Evolutionary conservation across 2,329 filamentous ascomycete species (phyloP), one percentile per base, ranked within the genome.

Genomic region (Claviceps citrina): DNA sequence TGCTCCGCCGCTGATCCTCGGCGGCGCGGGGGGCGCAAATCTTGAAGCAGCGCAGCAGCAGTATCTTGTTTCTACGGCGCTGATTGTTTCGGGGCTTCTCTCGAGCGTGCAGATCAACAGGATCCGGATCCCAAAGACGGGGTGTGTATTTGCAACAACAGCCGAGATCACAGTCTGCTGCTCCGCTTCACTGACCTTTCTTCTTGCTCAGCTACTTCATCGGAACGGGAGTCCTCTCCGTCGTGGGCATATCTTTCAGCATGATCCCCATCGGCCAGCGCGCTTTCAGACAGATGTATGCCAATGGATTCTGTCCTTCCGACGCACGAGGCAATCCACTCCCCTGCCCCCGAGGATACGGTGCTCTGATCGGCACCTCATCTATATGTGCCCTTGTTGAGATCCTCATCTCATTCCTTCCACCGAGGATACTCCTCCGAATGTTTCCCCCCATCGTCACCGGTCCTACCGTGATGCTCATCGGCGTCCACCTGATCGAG

Each of bases 391-490:
- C 76, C 24, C 65, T 81, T 26, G 63, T 87, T 44, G 82, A 89
- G 62, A 70, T 89, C 37, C 59, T 73, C 26, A 71, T 91, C 57
- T 81, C 81, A 2, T 85, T 89, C 56, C 72, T 84, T 27, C 78
- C 81, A 2, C 77, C 82, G 0, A 70, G 64, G 43, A 57, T 76
- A 26, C 68, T 89, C 45, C 73, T 84, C 49, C 74, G 72, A 51
- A 71, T 87, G 49, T 86, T 89, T 54, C 84, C 84, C 7, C 84
- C 84, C 4, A 73, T 91, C 28, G 79, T 85, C 36, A 85, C 80
- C 0, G 81, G 81, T 1, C 78, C 78, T 0, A 83, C 80, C 2
- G 69, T 72, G 49, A 70, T 71, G 63, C 66, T 81, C 22, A 87
- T 91, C 44, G 84, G 84, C 27, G 73, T 87, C 32, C 72, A 72